Percentiles rank a stretch among this genome's conserved stretches.
Conservation (phyloP, 1,284 basidiomycete species). For the Lignosus rhinocerotis region DNA sequence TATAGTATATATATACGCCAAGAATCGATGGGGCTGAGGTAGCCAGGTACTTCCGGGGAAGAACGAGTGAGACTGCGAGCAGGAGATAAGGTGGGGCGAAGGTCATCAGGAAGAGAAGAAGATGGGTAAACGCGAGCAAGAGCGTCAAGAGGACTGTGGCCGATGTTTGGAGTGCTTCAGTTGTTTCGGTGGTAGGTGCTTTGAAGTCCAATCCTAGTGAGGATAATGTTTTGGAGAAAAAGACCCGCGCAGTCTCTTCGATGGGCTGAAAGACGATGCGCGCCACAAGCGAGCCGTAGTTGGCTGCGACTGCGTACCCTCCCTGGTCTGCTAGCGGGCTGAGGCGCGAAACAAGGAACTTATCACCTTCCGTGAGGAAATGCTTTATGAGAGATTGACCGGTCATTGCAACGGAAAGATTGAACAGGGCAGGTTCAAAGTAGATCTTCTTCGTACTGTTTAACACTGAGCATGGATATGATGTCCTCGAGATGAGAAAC, state of each 20-base stretch:
- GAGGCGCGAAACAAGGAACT: slow-evolving; percentile 82
- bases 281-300: slow-evolving; percentile 91
- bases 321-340: slow-evolving; percentile 87
- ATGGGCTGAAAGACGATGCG: slow-evolving; percentile 91
- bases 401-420: slow-evolving; percentile 78
- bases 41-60: slow-evolving; percentile 69
- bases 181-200: slow-evolving; percentile 12
- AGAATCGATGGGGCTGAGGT: slow-evolving; percentile 79
- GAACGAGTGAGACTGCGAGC: slow-evolving; percentile 64
- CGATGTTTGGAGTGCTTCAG: slow-evolving; percentile 27
- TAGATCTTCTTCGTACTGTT: slow-evolving; percentile 27
- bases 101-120: slow-evolving; percentile 70
- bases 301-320: slow-evolving; percentile 91
- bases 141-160: slow-evolving; percentile 41
- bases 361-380: slow-evolving; percentile 93
- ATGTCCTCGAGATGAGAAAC: slow-evolving; percentile 13
- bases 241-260: slow-evolving; percentile 86
- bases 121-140: slow-evolving; percentile 70
- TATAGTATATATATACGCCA: slow-evolving; percentile 78
- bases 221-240: slow-evolving; percentile 73
- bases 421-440: slow-evolving; percentile 55
- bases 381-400: slow-evolving; percentile 91
- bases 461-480: neutral
- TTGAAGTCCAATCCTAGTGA: neutral
- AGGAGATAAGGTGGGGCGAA: slow-evolving; percentile 79